These are phyloP conservation scores for Prototheca cutis DNA, from an alignment of 163 green algal genomes.

Conservation along the genomic window DNA sequence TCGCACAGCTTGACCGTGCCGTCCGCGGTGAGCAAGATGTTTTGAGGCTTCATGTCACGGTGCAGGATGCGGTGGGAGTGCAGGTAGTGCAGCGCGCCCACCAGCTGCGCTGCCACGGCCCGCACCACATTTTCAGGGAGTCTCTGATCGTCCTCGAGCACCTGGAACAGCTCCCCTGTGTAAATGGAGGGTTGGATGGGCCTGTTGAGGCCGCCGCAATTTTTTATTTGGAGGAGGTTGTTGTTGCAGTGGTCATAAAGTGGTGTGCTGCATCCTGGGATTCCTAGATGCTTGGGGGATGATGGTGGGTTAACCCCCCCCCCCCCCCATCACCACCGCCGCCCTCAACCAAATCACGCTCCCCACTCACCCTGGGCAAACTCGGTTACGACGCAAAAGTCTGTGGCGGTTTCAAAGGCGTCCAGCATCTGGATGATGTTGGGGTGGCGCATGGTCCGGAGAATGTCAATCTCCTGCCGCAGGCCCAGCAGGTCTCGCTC, in stretches of 20 bases:
- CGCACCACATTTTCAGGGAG: slow-evolving; percentile 83
- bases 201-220: too few relatives aligned
- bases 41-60: slow-evolving; percentile 97
- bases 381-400: slow-evolving; percentile 96
- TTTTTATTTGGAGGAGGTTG: too few relatives aligned
- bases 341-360: too few relatives aligned
- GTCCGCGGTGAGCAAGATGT: slow-evolving; percentile 83
- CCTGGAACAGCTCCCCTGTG: slow-evolving; percentile 93
- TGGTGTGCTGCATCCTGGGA: too few relatives aligned
- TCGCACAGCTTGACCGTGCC: slow-evolving; percentile 95
- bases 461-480: slow-evolving; percentile 96
- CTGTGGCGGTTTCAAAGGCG: slow-evolving; percentile 90
- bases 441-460: slow-evolving; percentile 82
- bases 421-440: slow-evolving; percentile 99
- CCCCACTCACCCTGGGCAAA: slow-evolving; percentile 65
- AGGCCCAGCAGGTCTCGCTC: slow-evolving; percentile 90
- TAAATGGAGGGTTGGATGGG: not conserved
- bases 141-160: slow-evolving; percentile 87
- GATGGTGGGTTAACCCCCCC: too few relatives aligned
- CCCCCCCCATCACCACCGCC: too few relatives aligned
- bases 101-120: slow-evolving; percentile 81
- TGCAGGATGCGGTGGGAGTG: slow-evolving; percentile 96
- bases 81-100: slow-evolving; percentile 87
- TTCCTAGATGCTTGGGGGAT: too few relatives aligned
- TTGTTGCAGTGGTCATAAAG: too few relatives aligned